phyloP scores from a whole-genome alignment of 75 land plant genomes.

The Adiantum capillusveneris region DNA sequence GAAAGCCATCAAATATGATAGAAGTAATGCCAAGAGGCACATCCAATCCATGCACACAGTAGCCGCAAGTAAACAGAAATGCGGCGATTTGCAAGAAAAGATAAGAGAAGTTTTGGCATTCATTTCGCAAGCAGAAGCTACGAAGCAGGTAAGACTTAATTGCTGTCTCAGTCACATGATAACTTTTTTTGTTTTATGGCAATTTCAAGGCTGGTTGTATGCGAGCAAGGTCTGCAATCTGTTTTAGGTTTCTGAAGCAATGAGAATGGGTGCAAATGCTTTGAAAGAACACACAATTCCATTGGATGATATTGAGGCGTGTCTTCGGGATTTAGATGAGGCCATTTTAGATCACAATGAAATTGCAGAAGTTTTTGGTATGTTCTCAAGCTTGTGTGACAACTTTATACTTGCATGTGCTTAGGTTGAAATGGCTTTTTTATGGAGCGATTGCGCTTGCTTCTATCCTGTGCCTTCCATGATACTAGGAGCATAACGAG shows the following conservation, averaged over 20 bases:
- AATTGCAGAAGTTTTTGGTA: conserved; percentile 2
- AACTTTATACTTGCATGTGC: not conserved
- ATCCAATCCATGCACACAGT: conserved; percentile 14
- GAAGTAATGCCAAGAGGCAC: conserved; percentile 19
- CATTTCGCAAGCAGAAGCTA: conserved; percentile 28
- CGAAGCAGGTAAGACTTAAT: conserved; percentile 14
- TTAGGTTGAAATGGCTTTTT: no score
- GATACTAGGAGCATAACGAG: no score
- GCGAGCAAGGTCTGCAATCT: not conserved
- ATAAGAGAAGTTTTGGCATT: conserved; percentile 20
- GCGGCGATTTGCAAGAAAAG: conserved; percentile 19
- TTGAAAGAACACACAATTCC: conserved; percentile 6
- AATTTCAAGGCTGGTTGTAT: not conserved
- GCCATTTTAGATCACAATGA: not conserved
- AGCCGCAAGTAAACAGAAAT: conserved; percentile 17
- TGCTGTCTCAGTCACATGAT: not conserved
- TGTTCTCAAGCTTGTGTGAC: not conserved
- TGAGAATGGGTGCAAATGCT: conserved; percentile 1
- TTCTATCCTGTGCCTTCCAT: no score
- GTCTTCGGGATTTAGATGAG: conserved; percentile 6
- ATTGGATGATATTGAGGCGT: conserved; percentile 7
- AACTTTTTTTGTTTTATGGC: not conserved
- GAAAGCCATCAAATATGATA: conserved; percentile 13
- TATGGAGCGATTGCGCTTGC: no score
- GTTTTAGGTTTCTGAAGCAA: conserved; percentile 11